phyloP scores from a whole-genome alignment of 345 rosid species.

The Clarkia xantiana region DNA sequence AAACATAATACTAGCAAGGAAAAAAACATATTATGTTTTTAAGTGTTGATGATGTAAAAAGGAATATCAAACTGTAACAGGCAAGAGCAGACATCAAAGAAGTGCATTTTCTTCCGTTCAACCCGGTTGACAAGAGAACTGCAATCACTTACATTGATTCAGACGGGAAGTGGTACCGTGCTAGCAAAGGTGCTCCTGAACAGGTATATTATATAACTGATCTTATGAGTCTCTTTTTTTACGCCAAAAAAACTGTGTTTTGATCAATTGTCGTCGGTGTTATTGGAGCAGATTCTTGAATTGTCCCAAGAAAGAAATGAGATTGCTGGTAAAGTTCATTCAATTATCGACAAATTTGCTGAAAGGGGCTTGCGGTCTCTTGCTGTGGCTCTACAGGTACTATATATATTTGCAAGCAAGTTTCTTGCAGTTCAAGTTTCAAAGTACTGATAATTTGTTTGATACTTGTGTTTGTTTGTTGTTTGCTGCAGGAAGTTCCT shows the following conservation, averaged over 20 bases:
- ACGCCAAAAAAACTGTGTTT: neutral
- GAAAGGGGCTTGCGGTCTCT: conserved; percentile 90
- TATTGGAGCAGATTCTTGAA: conserved; percentile 44
- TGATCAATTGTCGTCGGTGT: neutral
- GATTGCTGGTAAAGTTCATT: conserved; percentile 54
- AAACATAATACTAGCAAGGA: neutral
- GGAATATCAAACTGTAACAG: conserved; percentile 17
- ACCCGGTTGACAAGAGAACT: conserved; percentile 90
- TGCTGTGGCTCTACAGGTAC: conserved; percentile 77
- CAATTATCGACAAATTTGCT: conserved; percentile 76
- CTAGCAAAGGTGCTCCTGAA: conserved; percentile 98
- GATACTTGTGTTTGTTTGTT: neutral
- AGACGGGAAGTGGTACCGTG: conserved; percentile 77
- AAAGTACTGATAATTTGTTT: too few relatives aligned
- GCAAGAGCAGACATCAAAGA: conserved; percentile 84
- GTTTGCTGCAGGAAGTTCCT: conserved; percentile 54
- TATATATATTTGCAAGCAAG: neutral
- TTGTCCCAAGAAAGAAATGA: conserved; percentile 46
- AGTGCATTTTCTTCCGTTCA: conserved; percentile 81
- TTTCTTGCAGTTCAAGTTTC: neutral
- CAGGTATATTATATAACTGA: conserved; percentile 24
- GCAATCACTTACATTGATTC: conserved; percentile 84
- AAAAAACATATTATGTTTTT: too few relatives aligned
- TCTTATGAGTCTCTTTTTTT: neutral
- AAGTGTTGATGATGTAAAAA: too few relatives aligned